Percentiles rank a stretch among this genome's conserved stretches.
Evolutionary conservation across 73 alveolate genomes (phyloP).

Genomic region (Uronychia binucleata): DNA sequence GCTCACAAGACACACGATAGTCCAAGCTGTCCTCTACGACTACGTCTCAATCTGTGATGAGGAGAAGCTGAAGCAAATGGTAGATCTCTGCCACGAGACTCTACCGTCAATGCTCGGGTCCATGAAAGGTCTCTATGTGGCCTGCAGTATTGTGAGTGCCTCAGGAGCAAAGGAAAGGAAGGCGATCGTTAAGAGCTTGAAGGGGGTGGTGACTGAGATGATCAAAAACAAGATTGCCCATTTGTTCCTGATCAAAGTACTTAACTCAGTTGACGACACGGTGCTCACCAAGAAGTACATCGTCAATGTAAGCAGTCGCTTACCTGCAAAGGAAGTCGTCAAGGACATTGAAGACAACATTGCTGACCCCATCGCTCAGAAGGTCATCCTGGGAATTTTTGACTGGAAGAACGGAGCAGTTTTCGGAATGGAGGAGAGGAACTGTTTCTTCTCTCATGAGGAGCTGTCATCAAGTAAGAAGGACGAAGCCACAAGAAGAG

Average conservation of each 20-base stretch:
- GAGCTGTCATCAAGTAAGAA: conserved; percentile 50
- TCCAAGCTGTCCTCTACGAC: conserved; percentile 78
- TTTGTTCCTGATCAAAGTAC: conserved; percentile 71
- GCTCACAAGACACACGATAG: conserved; percentile 81
- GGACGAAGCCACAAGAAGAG: conserved; percentile 41
- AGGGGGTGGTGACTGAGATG: conserved; percentile 76
- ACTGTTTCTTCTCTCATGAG: conserved; percentile 28
- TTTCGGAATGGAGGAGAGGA: conserved; percentile 36
- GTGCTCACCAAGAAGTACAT: conserved; percentile 74
- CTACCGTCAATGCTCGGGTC: conserved; percentile 75
- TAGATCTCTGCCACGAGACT: conserved; percentile 71
- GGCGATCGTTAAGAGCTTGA: conserved; percentile 73
- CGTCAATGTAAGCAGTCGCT: conserved; percentile 61
- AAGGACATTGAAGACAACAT: conserved; percentile 44
- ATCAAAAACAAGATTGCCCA: conserved; percentile 68
- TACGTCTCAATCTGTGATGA: conserved; percentile 57
- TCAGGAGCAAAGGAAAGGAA: conserved; percentile 85
- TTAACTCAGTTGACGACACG: conserved; percentile 85
- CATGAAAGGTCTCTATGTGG: conserved; percentile 79
- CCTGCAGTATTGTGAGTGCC: conserved; percentile 77
- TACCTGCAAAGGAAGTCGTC: conserved; percentile 68
- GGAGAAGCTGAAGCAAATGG: conserved; percentile 73
- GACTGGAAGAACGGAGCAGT: conserved; percentile 11
- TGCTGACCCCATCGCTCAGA: conserved; percentile 49
- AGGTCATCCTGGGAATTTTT: conserved; percentile 60